These are phyloP conservation scores for Ciborinia camelliae DNA, from an alignment of 2,329 filamentous ascomycete genomes.

Conservation along the genomic window DNA sequence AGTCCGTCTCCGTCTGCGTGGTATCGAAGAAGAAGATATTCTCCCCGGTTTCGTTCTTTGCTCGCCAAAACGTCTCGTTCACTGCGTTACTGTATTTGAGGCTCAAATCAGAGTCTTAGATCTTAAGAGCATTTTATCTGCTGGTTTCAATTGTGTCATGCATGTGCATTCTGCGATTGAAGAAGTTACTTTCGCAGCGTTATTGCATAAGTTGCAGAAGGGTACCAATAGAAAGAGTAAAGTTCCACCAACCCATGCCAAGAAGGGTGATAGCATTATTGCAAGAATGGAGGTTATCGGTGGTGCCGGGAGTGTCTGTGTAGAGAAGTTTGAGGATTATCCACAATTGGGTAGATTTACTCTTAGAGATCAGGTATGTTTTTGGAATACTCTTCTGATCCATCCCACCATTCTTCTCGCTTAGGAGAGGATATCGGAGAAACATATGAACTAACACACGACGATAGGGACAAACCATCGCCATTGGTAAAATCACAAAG, in stretches of 20 bases:
- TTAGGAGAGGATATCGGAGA: not conserved
- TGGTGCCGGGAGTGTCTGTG: constrained; percentile 80
- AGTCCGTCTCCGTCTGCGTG: constrained; percentile 84
- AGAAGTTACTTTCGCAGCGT: constrained; percentile 84
- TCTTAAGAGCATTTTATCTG: constrained; percentile 87
- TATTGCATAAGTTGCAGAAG: constrained; percentile 94
- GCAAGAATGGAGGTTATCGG: constrained; percentile 85
- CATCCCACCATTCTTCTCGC: not conserved
- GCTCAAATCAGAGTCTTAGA: constrained; percentile 96
- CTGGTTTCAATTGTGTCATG: constrained; percentile 96
- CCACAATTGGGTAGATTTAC: constrained; percentile 91
- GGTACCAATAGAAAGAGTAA: constrained; percentile 93
- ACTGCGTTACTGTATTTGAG: constrained; percentile 86
- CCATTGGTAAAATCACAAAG: constrained; percentile 98
- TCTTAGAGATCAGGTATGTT: constrained; percentile 73
- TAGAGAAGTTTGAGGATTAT: constrained; percentile 95
- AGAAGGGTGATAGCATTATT: constrained; percentile 78
- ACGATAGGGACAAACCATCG: constrained; percentile 90
- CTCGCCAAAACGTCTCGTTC: constrained; percentile 87
- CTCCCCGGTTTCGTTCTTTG: constrained; percentile 94
- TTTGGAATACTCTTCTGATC: constrained; percentile 25
- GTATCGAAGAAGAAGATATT: constrained; percentile 96
- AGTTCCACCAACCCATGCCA: constrained; percentile 86
- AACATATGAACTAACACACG: constrained; percentile 24
- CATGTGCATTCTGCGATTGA: constrained; percentile 97